These are phyloP conservation scores for Cucurbita ficifolia DNA, from an alignment of 306 rosid genomes.

Conservation along the genomic window DNA sequence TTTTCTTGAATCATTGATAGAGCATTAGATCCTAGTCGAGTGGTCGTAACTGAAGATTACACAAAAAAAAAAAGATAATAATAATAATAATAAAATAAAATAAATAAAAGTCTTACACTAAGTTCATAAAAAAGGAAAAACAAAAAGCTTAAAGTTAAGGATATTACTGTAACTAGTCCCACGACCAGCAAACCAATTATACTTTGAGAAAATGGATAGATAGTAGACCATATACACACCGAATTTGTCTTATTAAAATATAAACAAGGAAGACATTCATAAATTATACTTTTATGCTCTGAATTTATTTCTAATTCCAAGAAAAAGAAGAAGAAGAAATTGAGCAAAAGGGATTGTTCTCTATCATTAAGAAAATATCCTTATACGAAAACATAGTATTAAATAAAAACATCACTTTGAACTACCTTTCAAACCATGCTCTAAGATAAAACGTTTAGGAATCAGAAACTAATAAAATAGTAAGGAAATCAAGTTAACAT, in stretches of 20 bases:
- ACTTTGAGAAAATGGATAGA: neutral
- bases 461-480: neutral
- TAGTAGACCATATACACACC: neutral
- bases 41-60: conserved; percentile 21
- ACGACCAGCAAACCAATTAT: neutral
- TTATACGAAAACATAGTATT: neutral
- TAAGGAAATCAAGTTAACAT: neutral
- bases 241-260: neutral
- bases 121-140: neutral
- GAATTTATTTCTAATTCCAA: neutral
- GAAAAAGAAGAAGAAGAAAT: neutral
- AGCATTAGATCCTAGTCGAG: conserved; percentile 21
- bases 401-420: neutral
- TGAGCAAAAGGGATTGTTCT: neutral
- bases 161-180: neutral
- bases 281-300: neutral
- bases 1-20: conserved; percentile 24
- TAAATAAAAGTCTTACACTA: neutral
- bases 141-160: neutral
- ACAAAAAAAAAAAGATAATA: neutral
- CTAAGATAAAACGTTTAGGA: neutral
- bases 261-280: neutral
- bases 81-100: neutral
- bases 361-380: neutral
- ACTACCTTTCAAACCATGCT: neutral